Conservation (phyloP, 495 filamentous ascomycete species). For the Parachaetomium inaequale region DNA sequence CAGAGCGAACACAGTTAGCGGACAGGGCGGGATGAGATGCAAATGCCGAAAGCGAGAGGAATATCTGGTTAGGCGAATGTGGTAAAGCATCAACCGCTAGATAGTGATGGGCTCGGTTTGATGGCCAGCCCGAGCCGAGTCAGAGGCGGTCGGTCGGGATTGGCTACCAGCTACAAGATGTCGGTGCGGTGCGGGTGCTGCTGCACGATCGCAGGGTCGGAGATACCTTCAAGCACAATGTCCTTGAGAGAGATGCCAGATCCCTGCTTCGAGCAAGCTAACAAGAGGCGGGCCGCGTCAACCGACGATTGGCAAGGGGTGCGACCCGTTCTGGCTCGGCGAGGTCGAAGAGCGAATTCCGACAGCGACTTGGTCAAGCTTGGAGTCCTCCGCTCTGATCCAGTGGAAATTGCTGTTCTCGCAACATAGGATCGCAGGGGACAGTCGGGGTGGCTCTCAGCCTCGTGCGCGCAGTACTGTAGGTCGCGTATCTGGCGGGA, state of each 20-base stretch:
- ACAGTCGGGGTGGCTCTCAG: not conserved
- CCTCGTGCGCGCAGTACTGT: not conserved
- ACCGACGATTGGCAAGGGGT: not conserved
- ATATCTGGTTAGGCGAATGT: not conserved
- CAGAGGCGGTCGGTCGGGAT: not conserved
- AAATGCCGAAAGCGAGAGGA: not conserved
- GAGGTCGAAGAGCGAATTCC: not conserved
- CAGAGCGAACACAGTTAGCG: not conserved
- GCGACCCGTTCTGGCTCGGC: not conserved
- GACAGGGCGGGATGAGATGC: not conserved
- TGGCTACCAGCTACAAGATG: not conserved
- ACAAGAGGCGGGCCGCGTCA: constrained; percentile 11
- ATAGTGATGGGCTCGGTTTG: not conserved
- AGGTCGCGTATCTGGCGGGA: not conserved
- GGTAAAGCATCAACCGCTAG: not conserved
- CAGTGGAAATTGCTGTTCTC: constrained; percentile 5
- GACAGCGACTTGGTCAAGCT: constrained; percentile 16
- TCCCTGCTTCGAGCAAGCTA: too few relatives aligned
- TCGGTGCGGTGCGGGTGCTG: not conserved
- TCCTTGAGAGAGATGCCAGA: not conserved
- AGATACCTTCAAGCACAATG: not conserved
- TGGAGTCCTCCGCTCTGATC: constrained; percentile 27
- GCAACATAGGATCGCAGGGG: constrained; percentile 21
- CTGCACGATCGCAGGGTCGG: not conserved
- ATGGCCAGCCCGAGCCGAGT: not conserved